phyloP scores from a whole-genome alignment of 495 filamentous ascomycete genomes.

The Talaromyces ruber region DNA sequence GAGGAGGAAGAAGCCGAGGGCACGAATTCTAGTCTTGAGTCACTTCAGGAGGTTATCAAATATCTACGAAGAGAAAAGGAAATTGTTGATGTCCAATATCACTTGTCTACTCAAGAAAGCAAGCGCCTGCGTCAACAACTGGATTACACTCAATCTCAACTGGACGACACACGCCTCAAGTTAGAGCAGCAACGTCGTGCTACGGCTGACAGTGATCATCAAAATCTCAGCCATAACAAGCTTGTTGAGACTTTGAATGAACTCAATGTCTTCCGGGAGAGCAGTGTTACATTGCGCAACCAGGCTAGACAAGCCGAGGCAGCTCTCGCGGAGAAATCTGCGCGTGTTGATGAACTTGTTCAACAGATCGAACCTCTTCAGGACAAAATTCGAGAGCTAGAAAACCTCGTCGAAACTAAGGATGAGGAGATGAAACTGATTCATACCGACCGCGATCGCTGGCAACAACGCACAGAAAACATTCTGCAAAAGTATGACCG shows the following conservation, averaged over 20 bases:
- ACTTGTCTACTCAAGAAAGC: conserved; percentile 74
- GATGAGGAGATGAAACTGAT: conserved; percentile 80
- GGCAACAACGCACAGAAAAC: conserved; percentile 87
- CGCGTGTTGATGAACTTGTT: conserved; percentile 64
- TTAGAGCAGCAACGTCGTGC: conserved; percentile 77
- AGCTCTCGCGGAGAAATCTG: conserved; percentile 62
- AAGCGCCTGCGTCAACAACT: conserved; percentile 85
- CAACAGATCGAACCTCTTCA: conserved; percentile 76
- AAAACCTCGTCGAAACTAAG: conserved; percentile 67
- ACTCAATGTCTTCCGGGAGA: conserved; percentile 90
- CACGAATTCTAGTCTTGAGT: conserved; percentile 48
- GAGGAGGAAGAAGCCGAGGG: conserved; percentile 29
- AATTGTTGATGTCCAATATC: conserved; percentile 90
- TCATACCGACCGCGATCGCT: conserved; percentile 79
- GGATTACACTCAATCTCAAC: conserved; percentile 72
- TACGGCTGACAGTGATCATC: conserved; percentile 63
- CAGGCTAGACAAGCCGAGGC: conserved; percentile 72
- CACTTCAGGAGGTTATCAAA: conserved; percentile 78
- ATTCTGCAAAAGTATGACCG: conserved; percentile 95
- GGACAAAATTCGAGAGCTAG: conserved; percentile 65
- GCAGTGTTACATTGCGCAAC: conserved; percentile 75
- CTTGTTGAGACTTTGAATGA: conserved; percentile 90
- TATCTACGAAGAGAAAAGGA: conserved; percentile 95
- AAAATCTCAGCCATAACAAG: conserved; percentile 68
- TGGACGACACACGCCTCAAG: conserved; percentile 78